Conservation (phyloP, 176 grass and related monocot species). For the Elymus sibiricus region DNA sequence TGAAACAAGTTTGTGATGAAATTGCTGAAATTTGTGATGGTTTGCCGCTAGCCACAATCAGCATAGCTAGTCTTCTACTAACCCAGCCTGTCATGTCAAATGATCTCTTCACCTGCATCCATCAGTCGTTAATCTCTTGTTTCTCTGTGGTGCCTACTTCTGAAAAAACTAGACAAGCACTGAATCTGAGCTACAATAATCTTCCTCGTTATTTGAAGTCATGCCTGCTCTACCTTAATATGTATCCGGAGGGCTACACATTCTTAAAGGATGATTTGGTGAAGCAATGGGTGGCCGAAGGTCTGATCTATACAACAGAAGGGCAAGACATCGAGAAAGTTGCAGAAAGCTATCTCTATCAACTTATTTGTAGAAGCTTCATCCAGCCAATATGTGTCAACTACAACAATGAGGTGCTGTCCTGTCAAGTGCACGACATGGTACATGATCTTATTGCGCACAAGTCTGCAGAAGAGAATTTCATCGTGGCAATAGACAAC, state of each 20-base stretch:
- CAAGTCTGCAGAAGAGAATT: not conserved
- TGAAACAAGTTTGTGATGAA: not conserved
- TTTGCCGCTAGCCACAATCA: not conserved
- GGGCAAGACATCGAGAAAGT: not conserved
- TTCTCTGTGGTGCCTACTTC: not conserved
- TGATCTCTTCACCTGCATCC: not conserved
- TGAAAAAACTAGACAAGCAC: not conserved
- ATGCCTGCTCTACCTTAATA: not conserved
- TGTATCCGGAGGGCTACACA: not conserved
- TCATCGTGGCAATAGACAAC: not conserved
- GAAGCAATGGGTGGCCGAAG: conserved; percentile 11
- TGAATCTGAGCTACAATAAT: not conserved
- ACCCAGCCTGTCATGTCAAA: not conserved
- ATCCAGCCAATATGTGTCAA: not conserved
- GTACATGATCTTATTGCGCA: not conserved
- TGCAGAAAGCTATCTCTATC: not conserved
- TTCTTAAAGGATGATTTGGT: not conserved
- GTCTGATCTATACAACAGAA: not conserved
- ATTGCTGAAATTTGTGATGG: not conserved
- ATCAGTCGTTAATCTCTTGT: not conserved
- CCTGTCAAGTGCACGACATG: not conserved
- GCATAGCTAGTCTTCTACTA: conserved; percentile 7
- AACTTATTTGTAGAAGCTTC: not conserved
- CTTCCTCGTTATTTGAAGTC: conserved; percentile 8
- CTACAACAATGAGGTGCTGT: not conserved